phyloP scores from a whole-genome alignment of 208 protist species.

The Trypanosoma theileri region DNA sequence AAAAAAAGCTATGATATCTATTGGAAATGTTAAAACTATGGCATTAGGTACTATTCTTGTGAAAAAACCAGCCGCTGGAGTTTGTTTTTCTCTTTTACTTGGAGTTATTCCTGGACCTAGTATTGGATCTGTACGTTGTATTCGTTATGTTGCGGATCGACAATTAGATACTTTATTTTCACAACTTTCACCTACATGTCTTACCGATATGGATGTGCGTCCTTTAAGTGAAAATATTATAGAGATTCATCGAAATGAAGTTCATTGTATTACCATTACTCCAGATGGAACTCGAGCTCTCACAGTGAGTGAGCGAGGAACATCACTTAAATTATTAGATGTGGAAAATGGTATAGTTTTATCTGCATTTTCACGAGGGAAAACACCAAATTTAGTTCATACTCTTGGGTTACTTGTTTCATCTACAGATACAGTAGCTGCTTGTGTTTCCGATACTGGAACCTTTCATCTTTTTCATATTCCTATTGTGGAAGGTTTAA shows the following conservation, averaged over 20 bases:
- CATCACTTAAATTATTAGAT: conserved; percentile 50
- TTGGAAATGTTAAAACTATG: neutral
- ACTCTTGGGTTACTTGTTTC: conserved; percentile 21
- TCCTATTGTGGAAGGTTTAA: neutral
- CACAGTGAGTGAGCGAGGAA: conserved; percentile 61
- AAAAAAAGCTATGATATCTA: neutral
- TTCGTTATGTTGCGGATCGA: conserved; percentile 24
- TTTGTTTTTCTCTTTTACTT: conserved; percentile 20
- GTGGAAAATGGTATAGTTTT: conserved; percentile 45
- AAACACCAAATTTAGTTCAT: conserved; percentile 28
- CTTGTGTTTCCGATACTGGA: conserved; percentile 27
- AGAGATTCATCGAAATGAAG: conserved; percentile 30
- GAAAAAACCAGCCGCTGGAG: conserved; percentile 21
- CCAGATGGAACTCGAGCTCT: conserved; percentile 54
- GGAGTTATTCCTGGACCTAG: conserved; percentile 26
- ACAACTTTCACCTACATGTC: neutral
- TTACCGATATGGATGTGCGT: neutral
- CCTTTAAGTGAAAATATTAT: conserved; percentile 13
- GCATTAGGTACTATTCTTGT: conserved; percentile 21
- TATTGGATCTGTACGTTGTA: conserved; percentile 27
- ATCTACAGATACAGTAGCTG: conserved; percentile 14
- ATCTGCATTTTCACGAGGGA: conserved; percentile 23
- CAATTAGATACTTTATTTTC: neutral
- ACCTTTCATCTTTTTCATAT: conserved; percentile 30
- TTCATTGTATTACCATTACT: conserved; percentile 61